Percentiles rank a stretch among this genome's conserved stretches.
These are phyloP conservation scores for Gossypium laxum DNA, from an alignment of 441 rosid species.

Conservation along the genomic window DNA sequence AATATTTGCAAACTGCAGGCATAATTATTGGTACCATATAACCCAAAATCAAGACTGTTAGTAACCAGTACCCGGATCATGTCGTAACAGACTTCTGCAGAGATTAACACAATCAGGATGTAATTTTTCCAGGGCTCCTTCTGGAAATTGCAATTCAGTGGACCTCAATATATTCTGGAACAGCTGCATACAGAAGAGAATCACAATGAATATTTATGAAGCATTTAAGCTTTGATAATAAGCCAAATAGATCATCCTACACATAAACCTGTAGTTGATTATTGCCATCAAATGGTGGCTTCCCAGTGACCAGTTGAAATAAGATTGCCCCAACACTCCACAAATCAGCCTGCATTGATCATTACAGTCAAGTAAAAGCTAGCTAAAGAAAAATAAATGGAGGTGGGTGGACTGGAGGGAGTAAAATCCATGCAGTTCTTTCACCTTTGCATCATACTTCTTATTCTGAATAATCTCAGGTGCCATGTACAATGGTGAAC, in stretches of 20 bases:
- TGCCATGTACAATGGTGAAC: slow-evolving; percentile 88
- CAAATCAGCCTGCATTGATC: slow-evolving; percentile 58
- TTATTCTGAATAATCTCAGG: slow-evolving; percentile 67
- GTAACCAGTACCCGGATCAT: slow-evolving; percentile 47
- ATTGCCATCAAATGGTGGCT: slow-evolving; percentile 66
- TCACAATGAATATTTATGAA: slow-evolving; percentile 7
- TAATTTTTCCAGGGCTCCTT: slow-evolving; percentile 40
- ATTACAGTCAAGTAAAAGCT: slow-evolving; percentile 9
- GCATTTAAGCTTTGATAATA: slow-evolving; percentile 13
- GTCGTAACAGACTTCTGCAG: slow-evolving; percentile 61
- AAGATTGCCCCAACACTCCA: slow-evolving; percentile 94
- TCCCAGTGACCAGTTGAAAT: slow-evolving; percentile 79
- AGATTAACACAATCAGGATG: slow-evolving; percentile 70
- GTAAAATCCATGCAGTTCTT: neutral
- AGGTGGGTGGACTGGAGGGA: neutral
- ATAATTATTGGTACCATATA: neutral
- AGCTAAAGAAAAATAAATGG: neutral
- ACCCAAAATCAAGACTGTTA: neutral
- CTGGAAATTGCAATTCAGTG: slow-evolving; percentile 62
- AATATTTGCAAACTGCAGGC: neutral
- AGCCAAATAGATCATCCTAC: neutral
- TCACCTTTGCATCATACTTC: slow-evolving; percentile 85
- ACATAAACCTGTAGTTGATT: slow-evolving; percentile 53
- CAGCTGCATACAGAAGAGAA: slow-evolving; percentile 41
- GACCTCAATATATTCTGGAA: slow-evolving; percentile 64